Percentiles rank a stretch among this genome's conserved stretches.
Conservation (phyloP, 1,284 basidiomycete species). For the Boletus sp. region DNA sequence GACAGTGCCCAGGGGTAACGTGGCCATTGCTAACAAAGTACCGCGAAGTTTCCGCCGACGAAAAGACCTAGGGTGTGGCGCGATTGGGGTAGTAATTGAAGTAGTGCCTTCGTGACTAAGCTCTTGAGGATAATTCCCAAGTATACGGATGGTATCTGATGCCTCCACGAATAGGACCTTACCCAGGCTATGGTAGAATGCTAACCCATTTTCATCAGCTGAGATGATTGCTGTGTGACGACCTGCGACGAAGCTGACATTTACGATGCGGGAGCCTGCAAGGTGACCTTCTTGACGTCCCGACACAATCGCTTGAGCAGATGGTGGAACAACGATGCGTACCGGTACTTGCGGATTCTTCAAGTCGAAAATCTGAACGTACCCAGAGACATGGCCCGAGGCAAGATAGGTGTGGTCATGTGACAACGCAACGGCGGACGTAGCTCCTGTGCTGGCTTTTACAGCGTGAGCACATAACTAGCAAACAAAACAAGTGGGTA, state of each 20-base stretch:
- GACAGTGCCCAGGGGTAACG: slow-evolving; percentile 78
- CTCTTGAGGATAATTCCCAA: slow-evolving; percentile 84
- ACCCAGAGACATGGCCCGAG: slow-evolving; percentile 82
- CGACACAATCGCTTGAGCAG: slow-evolving; percentile 60
- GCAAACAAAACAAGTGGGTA: slow-evolving; percentile 14
- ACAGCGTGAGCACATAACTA: slow-evolving; percentile 19
- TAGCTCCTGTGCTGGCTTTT: slow-evolving; percentile 67
- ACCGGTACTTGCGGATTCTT: slow-evolving; percentile 60
- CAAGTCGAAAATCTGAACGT: slow-evolving; percentile 86
- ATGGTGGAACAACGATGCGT: slow-evolving; percentile 72
- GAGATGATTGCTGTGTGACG: slow-evolving; percentile 92
- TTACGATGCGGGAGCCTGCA: slow-evolving; percentile 78
- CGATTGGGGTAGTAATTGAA: slow-evolving; percentile 16
- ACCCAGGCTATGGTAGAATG: slow-evolving; percentile 94
- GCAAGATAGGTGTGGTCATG: slow-evolving; percentile 93
- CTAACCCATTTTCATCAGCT: slow-evolving; percentile 87
- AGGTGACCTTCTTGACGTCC: slow-evolving; percentile 94
- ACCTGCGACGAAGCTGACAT: slow-evolving; percentile 87
- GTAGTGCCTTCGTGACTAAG: slow-evolving; percentile 5
- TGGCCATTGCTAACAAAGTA: slow-evolving; percentile 74
- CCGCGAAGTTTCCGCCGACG: slow-evolving; percentile 47
- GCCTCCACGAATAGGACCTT: slow-evolving; percentile 95
- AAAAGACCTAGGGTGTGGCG: slow-evolving; percentile 14
- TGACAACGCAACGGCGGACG: slow-evolving; percentile 88
- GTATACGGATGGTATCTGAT: slow-evolving; percentile 88